A percentile compares a stretch with the other conserved stretches of the same genome.
Conservation (phyloP, 352 stramenopile genomes). For the Pythium folliculosum region DNA sequence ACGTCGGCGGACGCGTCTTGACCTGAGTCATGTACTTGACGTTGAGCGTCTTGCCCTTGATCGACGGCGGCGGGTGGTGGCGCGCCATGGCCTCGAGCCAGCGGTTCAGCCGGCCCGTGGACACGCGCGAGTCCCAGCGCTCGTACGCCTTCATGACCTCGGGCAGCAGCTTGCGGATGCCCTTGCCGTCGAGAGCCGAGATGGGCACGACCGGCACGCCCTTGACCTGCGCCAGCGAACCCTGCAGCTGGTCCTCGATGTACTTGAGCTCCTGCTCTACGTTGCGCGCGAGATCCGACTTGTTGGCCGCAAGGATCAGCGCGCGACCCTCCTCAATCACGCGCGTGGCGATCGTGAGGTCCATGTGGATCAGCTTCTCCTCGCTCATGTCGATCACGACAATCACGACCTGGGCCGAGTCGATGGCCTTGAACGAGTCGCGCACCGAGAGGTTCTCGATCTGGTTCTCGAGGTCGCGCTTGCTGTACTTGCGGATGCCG, state of each 20-base stretch:
- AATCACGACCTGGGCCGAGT: conserved; percentile 78
- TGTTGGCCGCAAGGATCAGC: conserved; percentile 79
- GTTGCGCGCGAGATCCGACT: conserved; percentile 58
- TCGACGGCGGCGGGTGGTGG: conserved; percentile 77
- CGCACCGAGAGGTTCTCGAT: conserved; percentile 86
- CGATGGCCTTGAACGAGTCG: conserved; percentile 78
- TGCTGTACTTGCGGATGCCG: conserved; percentile 82
- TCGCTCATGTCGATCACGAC: conserved; percentile 86
- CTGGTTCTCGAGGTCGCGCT: conserved; percentile 80
- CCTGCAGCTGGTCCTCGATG: conserved; percentile 70
- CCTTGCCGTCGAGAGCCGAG: conserved; percentile 70
- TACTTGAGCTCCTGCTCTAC: conserved; percentile 63
- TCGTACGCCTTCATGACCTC: conserved; percentile 85
- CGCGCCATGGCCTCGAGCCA: conserved; percentile 85
- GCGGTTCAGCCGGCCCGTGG: conserved; percentile 74
- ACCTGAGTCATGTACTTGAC: conserved; percentile 89
- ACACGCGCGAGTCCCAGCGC: conserved; percentile 78
- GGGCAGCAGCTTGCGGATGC: conserved; percentile 78
- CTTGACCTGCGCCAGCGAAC: conserved; percentile 74
- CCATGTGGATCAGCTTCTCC: conserved; percentile 84
- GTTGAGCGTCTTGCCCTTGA: conserved; percentile 85
- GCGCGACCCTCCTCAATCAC: conserved; percentile 80
- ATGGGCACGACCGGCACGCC: conserved; percentile 81
- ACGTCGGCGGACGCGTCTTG: conserved; percentile 79
- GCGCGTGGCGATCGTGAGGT: conserved; percentile 80